A percentile compares a stretch with the other conserved stretches of the same genome.
Evolutionary conservation across 768 basidiomycete genomes (phyloP).

Genomic region (Auricularia auricula-judae): DNA sequence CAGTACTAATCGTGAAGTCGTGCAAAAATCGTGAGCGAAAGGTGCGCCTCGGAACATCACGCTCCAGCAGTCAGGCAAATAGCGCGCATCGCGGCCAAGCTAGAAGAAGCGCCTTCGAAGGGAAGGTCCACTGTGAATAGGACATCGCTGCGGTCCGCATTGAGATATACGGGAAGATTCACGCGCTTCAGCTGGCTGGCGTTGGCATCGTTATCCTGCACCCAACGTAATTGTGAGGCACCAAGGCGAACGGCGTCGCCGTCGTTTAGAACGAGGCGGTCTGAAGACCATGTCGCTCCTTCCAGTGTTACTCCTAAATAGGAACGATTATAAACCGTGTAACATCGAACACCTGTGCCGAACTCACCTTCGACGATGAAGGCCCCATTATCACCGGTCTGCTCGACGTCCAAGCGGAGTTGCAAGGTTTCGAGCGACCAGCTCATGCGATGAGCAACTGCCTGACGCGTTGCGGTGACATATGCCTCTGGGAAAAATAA

Average conservation of each 20-base stretch:
- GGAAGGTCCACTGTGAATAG: constrained; percentile 83
- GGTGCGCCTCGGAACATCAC: too few species aligned
- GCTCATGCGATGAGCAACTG: constrained; percentile 85
- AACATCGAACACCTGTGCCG: background rate
- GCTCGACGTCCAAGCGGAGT: constrained; percentile 71
- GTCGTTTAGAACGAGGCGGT: constrained; percentile 69
- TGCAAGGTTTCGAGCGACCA: constrained; percentile 88
- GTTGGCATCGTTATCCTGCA: constrained; percentile 42
- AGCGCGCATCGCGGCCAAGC: constrained; percentile 75
- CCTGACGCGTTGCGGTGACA: constrained; percentile 89
- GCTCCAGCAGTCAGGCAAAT: constrained; percentile 80
- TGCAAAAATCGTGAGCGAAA: constrained; percentile 22
- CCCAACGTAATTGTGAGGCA: constrained; percentile 82
- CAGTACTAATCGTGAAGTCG: background rate
- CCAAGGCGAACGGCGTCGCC: constrained; percentile 70
- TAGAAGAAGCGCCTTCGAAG: constrained; percentile 53
- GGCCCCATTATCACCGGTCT: constrained; percentile 62
- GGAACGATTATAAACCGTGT: constrained; percentile 4
- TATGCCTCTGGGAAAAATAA: constrained; percentile 96
- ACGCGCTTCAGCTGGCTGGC: constrained; percentile 35
- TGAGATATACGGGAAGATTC: constrained; percentile 87
- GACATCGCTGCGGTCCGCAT: constrained; percentile 79
- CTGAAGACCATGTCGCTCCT: constrained; percentile 68
- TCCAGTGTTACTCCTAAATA: constrained; percentile 69
- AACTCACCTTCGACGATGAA: constrained; percentile 81